phyloP scores from a whole-genome alignment of 129 eudicot species.

The Flaveria sonorensis region DNA sequence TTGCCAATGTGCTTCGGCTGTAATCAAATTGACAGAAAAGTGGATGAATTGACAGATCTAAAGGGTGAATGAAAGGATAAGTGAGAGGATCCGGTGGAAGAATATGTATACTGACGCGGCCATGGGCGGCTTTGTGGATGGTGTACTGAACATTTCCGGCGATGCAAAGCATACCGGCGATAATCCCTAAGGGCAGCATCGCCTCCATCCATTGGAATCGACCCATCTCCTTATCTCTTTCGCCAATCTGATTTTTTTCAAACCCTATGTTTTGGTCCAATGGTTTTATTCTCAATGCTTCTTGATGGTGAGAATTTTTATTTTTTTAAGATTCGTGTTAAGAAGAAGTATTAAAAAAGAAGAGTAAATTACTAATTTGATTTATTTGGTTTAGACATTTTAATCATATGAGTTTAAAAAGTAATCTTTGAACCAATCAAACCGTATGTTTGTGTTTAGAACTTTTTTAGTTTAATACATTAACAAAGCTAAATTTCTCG shows the following conservation, averaged over 20 bases:
- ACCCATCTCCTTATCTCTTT: conserved; percentile 37
- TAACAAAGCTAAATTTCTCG: too few relatives aligned
- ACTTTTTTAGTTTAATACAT: too few relatives aligned
- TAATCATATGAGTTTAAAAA: too few relatives aligned
- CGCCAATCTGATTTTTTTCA: neutral
- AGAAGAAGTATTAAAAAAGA: too few relatives aligned
- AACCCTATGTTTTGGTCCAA: neutral
- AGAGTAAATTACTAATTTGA: too few relatives aligned
- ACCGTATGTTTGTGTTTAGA: too few relatives aligned
- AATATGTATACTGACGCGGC: conserved; percentile 49
- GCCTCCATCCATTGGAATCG: conserved; percentile 81
- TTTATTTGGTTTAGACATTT: too few relatives aligned
- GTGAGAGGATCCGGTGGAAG: neutral
- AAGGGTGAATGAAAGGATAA: neutral
- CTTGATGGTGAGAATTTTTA: too few relatives aligned
- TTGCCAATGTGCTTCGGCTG: conserved; percentile 99
- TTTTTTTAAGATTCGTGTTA: too few relatives aligned
- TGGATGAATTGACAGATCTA: conserved; percentile 5
- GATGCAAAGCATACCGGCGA: conserved; percentile 95
- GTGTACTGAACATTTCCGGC: conserved; percentile 87
- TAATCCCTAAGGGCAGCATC: conserved; percentile 81
- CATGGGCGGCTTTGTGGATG: conserved; percentile 97
- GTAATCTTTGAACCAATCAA: too few relatives aligned
- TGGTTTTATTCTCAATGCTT: neutral
- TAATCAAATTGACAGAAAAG: neutral